A percentile compares a stretch with the other conserved stretches of the same genome.
phyloP scores from a whole-genome alignment of 805 yeast genomes.

The Sugiyamaella qingdaonensis region DNA sequence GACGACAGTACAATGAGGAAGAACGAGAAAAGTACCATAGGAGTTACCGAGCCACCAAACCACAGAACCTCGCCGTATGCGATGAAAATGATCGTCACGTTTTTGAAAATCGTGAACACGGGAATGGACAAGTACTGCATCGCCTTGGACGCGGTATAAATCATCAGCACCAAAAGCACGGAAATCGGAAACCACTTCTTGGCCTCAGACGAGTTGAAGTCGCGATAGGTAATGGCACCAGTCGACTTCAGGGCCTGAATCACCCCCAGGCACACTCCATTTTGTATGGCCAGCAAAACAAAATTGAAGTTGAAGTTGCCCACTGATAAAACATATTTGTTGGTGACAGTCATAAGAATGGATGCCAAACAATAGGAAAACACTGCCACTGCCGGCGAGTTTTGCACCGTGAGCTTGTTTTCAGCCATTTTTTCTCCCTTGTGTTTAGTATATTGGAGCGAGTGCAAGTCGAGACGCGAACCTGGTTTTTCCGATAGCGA shows the following conservation, averaged over 20 bases:
- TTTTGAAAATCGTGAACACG: constrained; percentile 96
- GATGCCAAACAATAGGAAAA: constrained; percentile 80
- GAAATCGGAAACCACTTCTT: constrained; percentile 95
- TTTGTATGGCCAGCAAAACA: constrained; percentile 83
- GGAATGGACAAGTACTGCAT: constrained; percentile 88
- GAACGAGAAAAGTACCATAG: constrained; percentile 87
- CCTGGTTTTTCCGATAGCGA: constrained; percentile 1
- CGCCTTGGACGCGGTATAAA: constrained; percentile 94
- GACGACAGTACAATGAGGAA: constrained; percentile 90
- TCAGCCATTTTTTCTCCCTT: constrained; percentile 1
- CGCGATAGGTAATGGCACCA: constrained; percentile 81
- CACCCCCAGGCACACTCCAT: constrained; percentile 72
- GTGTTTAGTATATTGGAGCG: background rate
- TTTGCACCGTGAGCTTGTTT: constrained; percentile 10
- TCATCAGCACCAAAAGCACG: constrained; percentile 82
- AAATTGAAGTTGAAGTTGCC: constrained; percentile 80
- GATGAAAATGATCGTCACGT: constrained; percentile 90
- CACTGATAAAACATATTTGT: constrained; percentile 86
- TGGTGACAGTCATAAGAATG: constrained; percentile 94
- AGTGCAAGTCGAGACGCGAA: background rate
- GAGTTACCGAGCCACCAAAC: constrained; percentile 90
- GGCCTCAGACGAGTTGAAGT: constrained; percentile 80
- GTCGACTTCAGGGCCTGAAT: constrained; percentile 68
- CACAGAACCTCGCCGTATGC: constrained; percentile 98
- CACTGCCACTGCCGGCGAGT: constrained; percentile 36